Evolutionary conservation across 768 basidiomycete species (phyloP), one percentile per base, ranked within the genome.

Genomic region (Mycena belliarum): DNA sequence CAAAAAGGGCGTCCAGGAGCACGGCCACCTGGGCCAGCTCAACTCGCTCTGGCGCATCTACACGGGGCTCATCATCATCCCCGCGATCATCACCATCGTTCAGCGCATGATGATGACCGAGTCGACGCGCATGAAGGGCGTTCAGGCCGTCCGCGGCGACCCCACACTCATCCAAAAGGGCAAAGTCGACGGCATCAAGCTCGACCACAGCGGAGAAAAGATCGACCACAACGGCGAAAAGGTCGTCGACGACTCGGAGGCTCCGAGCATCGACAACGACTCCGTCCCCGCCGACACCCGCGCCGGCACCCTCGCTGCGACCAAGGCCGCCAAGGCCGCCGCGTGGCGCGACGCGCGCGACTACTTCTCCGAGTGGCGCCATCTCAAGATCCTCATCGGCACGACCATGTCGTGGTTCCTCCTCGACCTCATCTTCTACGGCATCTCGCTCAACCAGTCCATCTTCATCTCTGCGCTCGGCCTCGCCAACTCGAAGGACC

Each of bases 311-410:
- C 37, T 59, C 45, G 44, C 51, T 16, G 57, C 57, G 20, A 53
- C 57, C 33, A 42, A 28, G 6, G 52, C 57, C 32, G 51, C 57
- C 47, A 48, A 44, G 52, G 58, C 58, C 33, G 52, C 52, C 23
- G 58, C 58, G 15, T 59, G 58, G 58, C 58, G 58, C 51, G 58
- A 59, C 42, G 58, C 58, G 12, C 58, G 58, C 41, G 58, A 49
- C 20, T 59, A 59, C 58, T 53, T 59, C 52, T 59, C 58, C 52
- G 58, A 59, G 47, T 59, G 58, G 58, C 58, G 58, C 25, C 58
- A 59, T 40, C 46, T 53, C 41, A 59, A 59, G 46, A 59, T 59
- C 46, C 58, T 59, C 58, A 53, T 59, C 42, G 58, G 58, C 32
- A 59, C 58, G 20, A 59, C 58, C 15, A 49, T 25, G 33, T 49